Evolutionary conservation across 2,329 filamentous ascomycete genomes (phyloP), one percentile per base, ranked within the genome.

Genomic region (Tolypocladium tundrense): DNA sequence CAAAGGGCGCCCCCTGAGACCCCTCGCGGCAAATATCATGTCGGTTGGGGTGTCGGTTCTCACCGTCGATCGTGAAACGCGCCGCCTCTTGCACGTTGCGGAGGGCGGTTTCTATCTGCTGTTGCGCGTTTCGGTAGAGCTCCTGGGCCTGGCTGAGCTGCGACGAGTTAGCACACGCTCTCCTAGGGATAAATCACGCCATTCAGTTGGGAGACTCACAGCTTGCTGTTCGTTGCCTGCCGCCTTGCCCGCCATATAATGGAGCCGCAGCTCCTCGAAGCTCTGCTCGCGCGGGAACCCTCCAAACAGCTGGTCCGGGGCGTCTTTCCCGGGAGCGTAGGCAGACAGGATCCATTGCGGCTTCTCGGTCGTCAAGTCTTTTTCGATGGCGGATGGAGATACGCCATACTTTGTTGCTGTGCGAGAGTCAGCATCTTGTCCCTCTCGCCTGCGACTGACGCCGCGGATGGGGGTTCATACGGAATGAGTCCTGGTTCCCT

Each of bases 291-390:
- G 82, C 7, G 83, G 79, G 51, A 79, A 80, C 1, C 91, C 91
- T 56, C 91, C 91, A 66, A 96, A 92, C 1, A 97, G 79, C 72
- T 96, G 91, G 21, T 84, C 84, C 0, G 92, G 92, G 1, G 88
- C 84, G 64, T 91, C 83, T 65, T 78, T 81, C 4, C 88, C 88
- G 0, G 92, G 91, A 0, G 86, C 90, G 71, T 96, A 97, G 27
- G 88, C 82, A 1, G 92, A 96, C 31, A 97, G 80, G 5, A 94
- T 87, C 88, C 92, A 97, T 77, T 83, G 75, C 21, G 93, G 93
- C 10, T 82, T 80, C 60, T 94, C 90, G 27, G 79, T 77, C 0
- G 79, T 82, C 52, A 95, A 77, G 67, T 95, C 91, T 56, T 74
- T 73, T 60, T 80, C 79, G 64, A 95, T 87, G 2, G 73, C 74